phyloP scores from a whole-genome alignment of 2,329 filamentous ascomycete species.

The Pseudohalonectria lignicola region DNA sequence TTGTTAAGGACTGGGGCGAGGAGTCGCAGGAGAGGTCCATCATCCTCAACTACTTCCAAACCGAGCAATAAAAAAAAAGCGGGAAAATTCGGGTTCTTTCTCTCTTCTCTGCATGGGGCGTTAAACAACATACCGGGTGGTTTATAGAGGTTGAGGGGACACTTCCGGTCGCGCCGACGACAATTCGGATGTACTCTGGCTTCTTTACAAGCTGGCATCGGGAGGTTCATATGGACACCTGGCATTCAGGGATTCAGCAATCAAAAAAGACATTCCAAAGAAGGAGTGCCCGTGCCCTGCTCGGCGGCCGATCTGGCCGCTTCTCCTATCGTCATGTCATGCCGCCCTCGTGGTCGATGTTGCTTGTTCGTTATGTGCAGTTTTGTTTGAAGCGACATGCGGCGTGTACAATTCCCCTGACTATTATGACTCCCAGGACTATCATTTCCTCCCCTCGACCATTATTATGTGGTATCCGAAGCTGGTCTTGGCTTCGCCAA shows the following conservation, averaged over 20 bases:
- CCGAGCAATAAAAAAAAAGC: constrained; percentile 51
- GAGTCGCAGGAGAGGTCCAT: constrained; percentile 98
- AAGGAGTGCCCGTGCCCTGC: too few species aligned
- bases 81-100: constrained; percentile 3
- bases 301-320: too few species aligned
- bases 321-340: too few species aligned
- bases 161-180: constrained; percentile 20
- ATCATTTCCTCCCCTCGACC: constrained; percentile 49
- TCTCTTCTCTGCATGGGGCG: constrained; percentile 16
- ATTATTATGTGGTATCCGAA: constrained; percentile 77
- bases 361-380: too few species aligned
- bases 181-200: constrained; percentile 33
- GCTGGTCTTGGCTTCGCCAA: constrained; percentile 60
- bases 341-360: too few species aligned
- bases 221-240: too few species aligned
- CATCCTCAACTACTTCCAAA: constrained; percentile 99
- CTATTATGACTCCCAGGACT: not conserved
- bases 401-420: too few species aligned
- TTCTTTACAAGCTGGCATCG: constrained; percentile 31
- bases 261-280: constrained; percentile 18
- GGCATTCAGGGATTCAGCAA: constrained; percentile 17
- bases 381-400: too few species aligned
- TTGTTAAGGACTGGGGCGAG: constrained; percentile 99
- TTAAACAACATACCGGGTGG: constrained; percentile 15
- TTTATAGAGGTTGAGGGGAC: constrained; percentile 24